Evolutionary conservation across 352 stramenopile genomes (phyloP).

Genomic region (Pythium phragmitis): DNA sequence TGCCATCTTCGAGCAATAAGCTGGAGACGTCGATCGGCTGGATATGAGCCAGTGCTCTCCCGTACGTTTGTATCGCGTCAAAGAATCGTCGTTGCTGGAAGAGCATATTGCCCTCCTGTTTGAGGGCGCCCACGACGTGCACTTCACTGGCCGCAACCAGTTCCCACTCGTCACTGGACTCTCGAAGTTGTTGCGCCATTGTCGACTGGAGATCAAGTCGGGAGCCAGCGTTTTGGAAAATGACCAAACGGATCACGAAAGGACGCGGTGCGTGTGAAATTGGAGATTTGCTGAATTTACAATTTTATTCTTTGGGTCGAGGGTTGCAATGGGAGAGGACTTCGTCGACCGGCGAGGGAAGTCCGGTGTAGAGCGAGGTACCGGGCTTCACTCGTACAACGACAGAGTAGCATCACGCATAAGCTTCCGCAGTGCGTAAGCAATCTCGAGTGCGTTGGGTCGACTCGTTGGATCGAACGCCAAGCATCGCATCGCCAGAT

Average conservation of each 20-base stretch:
- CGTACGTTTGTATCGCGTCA: conserved; percentile 55
- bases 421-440: not conserved
- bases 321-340: too few species aligned
- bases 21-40: not conserved
- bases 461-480: not conserved
- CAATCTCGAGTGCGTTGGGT: not conserved
- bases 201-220: not conserved
- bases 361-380: not conserved
- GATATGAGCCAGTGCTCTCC: conserved; percentile 23
- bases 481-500: not conserved
- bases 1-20: conserved; percentile 13
- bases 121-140: conserved; percentile 37
- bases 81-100: conserved; percentile 48
- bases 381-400: not conserved
- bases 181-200: conserved; percentile 12
- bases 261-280: not conserved
- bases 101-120: conserved; percentile 55
- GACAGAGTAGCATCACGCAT: not conserved
- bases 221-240: not conserved
- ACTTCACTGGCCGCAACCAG: conserved; percentile 30
- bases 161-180: conserved; percentile 28
- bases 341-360: too few species aligned
- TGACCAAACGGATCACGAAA: not conserved
- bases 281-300: conserved; percentile 1
- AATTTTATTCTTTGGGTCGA: not conserved